These are phyloP conservation scores for Oleoguttula mirabilis DNA, from an alignment of 495 filamentous ascomycete genomes.

Conservation along the genomic window DNA sequence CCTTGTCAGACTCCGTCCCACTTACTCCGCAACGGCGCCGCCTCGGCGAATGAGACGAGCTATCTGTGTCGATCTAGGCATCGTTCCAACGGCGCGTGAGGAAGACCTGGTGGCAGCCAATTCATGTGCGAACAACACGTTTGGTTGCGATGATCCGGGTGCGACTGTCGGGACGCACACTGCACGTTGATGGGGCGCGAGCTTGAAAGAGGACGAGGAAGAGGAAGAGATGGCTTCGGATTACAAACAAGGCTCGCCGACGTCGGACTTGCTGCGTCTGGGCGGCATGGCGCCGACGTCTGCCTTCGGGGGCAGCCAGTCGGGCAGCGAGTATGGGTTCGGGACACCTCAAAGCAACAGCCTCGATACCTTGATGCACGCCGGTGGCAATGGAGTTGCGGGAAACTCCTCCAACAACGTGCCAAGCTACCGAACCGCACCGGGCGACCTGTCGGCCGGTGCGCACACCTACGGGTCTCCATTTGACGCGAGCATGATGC, in stretches of 20 bases:
- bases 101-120: too few relatives aligned
- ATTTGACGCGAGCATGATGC: constrained; percentile 2
- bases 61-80: background rate
- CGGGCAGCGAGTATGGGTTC: constrained; percentile 17
- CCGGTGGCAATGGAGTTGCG: background rate
- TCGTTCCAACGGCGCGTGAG: background rate
- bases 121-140: too few relatives aligned
- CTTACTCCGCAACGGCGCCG: background rate
- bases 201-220: background rate
- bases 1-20: background rate
- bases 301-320: constrained; percentile 12
- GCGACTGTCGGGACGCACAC: background rate
- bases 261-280: constrained; percentile 8
- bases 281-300: constrained; percentile 1
- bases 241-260: constrained; percentile 11
- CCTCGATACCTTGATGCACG: constrained; percentile 17
- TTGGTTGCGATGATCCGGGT: background rate
- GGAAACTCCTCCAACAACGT: background rate
- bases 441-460: background rate
- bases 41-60: background rate
- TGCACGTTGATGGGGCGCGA: background rate
- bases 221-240: constrained; percentile 8
- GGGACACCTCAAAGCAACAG: constrained; percentile 16
- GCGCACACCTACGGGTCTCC: constrained; percentile 5
- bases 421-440: constrained; percentile 8